These are phyloP conservation scores for Spiraea crenata DNA, from an alignment of 331 rosid species.

Conservation along the genomic window DNA sequence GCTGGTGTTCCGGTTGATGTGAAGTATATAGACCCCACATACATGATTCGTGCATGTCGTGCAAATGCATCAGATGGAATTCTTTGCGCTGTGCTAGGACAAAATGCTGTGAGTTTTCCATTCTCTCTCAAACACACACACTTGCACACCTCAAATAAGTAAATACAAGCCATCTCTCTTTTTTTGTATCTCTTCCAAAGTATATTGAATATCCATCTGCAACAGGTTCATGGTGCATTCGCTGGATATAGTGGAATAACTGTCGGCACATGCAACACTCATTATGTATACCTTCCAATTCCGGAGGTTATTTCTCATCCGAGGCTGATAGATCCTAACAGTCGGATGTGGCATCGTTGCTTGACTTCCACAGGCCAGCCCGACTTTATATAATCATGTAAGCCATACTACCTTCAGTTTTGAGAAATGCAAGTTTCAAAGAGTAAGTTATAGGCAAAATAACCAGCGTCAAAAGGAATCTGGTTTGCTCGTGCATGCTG, in stretches of 20 bases:
- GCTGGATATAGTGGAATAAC: conserved; percentile 97
- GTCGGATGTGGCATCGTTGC: conserved; percentile 99
- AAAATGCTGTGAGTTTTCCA: conserved; percentile 82
- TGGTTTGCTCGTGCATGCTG: conserved; percentile 19
- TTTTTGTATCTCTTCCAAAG: not conserved
- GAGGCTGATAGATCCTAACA: conserved; percentile 80
- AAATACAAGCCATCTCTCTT: not conserved
- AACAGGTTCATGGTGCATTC: conserved; percentile 96
- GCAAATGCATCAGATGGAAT: conserved; percentile 99
- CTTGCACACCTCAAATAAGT: not conserved
- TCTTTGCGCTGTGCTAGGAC: conserved; percentile 90
- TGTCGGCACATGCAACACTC: conserved; percentile 93
- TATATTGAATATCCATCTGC: conserved; percentile 11
- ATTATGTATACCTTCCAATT: conserved; percentile 89
- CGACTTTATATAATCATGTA: conserved; percentile 52
- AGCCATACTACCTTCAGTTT: conserved; percentile 26
- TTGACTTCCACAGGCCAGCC: conserved; percentile 98
- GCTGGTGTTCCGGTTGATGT: conserved; percentile 77
- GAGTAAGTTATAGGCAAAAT: conserved; percentile 31
- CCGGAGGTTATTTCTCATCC: conserved; percentile 90
- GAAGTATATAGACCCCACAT: conserved; percentile 94
- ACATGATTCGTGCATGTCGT: conserved; percentile 94
- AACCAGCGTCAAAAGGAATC: conserved; percentile 28
- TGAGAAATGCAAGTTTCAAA: conserved; percentile 29
- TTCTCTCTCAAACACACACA: conserved; percentile 7